Percentiles rank a stretch among this genome's conserved stretches.
phyloP scores from a whole-genome alignment of 805 yeast species.

The Candida pseudoglaebosa region DNA sequence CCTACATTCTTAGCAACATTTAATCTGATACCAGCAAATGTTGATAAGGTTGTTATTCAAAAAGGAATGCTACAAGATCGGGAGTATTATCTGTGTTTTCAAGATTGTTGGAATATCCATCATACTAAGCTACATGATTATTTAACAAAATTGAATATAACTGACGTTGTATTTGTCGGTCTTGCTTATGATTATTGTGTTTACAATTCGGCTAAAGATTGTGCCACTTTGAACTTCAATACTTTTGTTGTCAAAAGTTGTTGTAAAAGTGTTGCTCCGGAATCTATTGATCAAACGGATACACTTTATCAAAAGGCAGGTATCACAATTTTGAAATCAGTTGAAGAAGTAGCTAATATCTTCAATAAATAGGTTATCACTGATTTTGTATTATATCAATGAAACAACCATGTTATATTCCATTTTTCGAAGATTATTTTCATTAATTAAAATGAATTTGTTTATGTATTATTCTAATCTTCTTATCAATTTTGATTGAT shows the following conservation, averaged over 20 bases:
- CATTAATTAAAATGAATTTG: no score
- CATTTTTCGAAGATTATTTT: no score
- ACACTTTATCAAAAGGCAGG: slow-evolving; percentile 26
- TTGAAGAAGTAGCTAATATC: slow-evolving; percentile 1
- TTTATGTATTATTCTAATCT: no score
- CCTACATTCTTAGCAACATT: slow-evolving; percentile 39
- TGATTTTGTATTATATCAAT: no score
- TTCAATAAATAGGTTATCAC: neutral
- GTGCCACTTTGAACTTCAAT: slow-evolving; percentile 55
- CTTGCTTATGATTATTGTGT: slow-evolving; percentile 89
- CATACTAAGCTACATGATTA: slow-evolving; percentile 59
- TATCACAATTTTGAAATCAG: slow-evolving; percentile 22
- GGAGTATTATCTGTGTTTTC: slow-evolving; percentile 86
- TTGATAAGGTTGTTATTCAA: slow-evolving; percentile 43
- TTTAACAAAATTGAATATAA: slow-evolving; percentile 45
- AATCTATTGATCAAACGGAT: slow-evolving; percentile 32
- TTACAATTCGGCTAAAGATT: slow-evolving; percentile 67
- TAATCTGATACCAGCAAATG: slow-evolving; percentile 25
- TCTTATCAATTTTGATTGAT: no score
- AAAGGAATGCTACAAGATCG: slow-evolving; percentile 73
- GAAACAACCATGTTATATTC: neutral
- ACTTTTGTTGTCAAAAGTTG: slow-evolving; percentile 59
- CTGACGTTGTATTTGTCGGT: slow-evolving; percentile 71
- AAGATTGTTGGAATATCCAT: slow-evolving; percentile 71
- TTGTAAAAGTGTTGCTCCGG: slow-evolving; percentile 53